phyloP scores from a whole-genome alignment of 306 rosid genomes.

The Psophocarpus tetragonolobus region DNA sequence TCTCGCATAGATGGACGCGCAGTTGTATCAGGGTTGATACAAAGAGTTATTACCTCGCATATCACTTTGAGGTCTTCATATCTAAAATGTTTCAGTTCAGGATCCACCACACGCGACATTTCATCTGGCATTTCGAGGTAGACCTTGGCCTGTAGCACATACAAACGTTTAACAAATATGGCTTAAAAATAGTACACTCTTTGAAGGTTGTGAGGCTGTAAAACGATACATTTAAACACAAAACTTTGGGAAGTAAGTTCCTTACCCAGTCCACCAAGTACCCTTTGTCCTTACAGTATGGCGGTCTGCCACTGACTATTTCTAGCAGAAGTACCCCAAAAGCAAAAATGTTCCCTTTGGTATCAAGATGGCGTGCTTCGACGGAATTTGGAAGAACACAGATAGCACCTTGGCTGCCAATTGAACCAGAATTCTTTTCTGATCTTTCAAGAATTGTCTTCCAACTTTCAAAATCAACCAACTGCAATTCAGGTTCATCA shows the following conservation, averaged over 20 bases:
- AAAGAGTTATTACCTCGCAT: slow-evolving; percentile 77
- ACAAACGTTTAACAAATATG: slow-evolving; percentile 9
- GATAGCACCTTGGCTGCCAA: slow-evolving; percentile 72
- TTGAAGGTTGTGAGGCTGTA: not conserved
- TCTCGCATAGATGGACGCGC: slow-evolving; percentile 68
- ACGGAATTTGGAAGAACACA: slow-evolving; percentile 87
- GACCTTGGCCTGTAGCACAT: slow-evolving; percentile 75
- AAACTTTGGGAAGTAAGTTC: slow-evolving; percentile 26
- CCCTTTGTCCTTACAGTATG: slow-evolving; percentile 76
- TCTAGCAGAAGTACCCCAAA: slow-evolving; percentile 88
- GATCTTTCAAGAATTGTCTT: slow-evolving; percentile 89
- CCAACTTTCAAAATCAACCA: slow-evolving; percentile 99
- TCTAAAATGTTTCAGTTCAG: slow-evolving; percentile 72
- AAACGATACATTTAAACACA: slow-evolving; percentile 11
- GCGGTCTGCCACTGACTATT: slow-evolving; percentile 86
- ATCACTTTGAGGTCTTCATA: slow-evolving; percentile 76
- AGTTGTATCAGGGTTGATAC: slow-evolving; percentile 65
- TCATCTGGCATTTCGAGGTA: slow-evolving; percentile 76
- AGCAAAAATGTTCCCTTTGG: slow-evolving; percentile 75
- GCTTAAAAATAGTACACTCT: not conserved
- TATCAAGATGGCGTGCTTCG: slow-evolving; percentile 83
- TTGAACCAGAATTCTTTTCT: slow-evolving; percentile 76
- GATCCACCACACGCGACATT: slow-evolving; percentile 81
- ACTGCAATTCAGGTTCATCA: slow-evolving; percentile 48
- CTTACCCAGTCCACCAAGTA: slow-evolving; percentile 97